A percentile compares a stretch with the other conserved stretches of the same genome.
Conservation (phyloP, 2,329 filamentous ascomycete genomes). For the Scytalidium sp. region DNA sequence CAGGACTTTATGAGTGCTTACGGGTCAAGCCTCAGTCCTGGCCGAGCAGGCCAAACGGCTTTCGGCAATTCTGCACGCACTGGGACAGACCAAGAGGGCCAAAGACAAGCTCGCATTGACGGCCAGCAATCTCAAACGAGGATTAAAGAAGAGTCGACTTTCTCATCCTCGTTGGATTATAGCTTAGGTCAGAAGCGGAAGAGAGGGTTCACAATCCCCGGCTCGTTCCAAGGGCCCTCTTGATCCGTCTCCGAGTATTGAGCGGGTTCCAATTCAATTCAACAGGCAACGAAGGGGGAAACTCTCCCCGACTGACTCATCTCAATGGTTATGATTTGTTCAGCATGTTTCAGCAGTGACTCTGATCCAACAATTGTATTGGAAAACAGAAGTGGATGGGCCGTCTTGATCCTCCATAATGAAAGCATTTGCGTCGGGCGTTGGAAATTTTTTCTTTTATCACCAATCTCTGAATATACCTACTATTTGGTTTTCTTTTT, state of each 20-base stretch:
- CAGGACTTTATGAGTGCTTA: constrained; percentile 42
- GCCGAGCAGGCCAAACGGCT: constrained; percentile 14
- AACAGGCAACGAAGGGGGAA: not conserved
- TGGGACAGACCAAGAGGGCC: constrained; percentile 14
- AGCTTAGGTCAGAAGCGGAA: constrained; percentile 25
- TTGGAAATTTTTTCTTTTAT: not conserved
- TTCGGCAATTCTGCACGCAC: constrained; percentile 16
- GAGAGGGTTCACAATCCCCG: constrained; percentile 24
- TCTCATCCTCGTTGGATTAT: constrained; percentile 19
- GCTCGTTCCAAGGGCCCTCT: constrained; percentile 14
- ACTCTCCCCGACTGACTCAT: not conserved
- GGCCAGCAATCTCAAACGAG: constrained; percentile 17
- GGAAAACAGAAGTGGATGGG: not conserved
- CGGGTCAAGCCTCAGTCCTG: constrained; percentile 17
- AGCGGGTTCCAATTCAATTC: not conserved
- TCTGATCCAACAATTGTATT: not conserved
- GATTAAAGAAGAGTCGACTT: constrained; percentile 19
- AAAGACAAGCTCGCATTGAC: constrained; percentile 6
- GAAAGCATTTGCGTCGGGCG: not conserved
- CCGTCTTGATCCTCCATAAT: not conserved
- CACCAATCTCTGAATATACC: too few relatives aligned
- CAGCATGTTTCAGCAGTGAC: not conserved
- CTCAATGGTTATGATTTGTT: not conserved
- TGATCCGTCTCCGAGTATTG: not conserved
- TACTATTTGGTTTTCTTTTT: not conserved